phyloP scores from a whole-genome alignment of 2,329 filamentous ascomycete genomes.

The Diaporthe sp. region DNA sequence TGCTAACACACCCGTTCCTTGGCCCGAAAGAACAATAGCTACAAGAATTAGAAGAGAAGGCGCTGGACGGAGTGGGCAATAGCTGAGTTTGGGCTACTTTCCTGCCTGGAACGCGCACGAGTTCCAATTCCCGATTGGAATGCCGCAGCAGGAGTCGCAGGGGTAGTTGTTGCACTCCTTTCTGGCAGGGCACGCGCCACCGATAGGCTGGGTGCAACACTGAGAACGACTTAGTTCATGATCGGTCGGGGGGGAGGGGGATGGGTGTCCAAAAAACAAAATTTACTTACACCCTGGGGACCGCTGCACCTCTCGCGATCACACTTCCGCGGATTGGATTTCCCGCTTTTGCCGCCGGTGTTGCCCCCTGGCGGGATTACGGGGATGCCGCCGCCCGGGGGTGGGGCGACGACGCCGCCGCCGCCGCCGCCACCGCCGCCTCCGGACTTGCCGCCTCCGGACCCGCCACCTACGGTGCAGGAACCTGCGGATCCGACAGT shows the following conservation, averaged over 20 bases:
- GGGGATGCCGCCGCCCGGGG: background rate
- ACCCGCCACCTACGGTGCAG: background rate
- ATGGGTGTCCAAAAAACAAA: background rate
- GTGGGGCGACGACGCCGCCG: background rate
- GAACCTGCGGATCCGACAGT: background rate
- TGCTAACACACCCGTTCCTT: background rate
- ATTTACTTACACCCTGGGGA: background rate
- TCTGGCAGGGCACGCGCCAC: background rate
- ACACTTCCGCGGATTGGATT: background rate
- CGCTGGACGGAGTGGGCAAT: background rate
- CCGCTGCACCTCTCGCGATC: constrained; percentile 17
- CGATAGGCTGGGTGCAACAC: background rate
- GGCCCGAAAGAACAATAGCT: background rate
- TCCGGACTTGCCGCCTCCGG: background rate
- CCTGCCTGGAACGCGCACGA: background rate
- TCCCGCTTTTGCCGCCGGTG: background rate
- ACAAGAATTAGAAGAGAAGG: background rate
- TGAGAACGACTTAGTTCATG: constrained; percentile 4
- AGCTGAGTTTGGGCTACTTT: background rate
- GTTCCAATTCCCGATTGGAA: background rate
- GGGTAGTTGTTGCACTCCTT: constrained; percentile 23
- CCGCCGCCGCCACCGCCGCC: background rate
- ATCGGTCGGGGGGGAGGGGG: background rate
- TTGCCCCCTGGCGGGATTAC: background rate
- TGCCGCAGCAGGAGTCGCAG: constrained; percentile 20